Base-by-base conservation (phyloP, 2,329 filamentous ascomycete species). In the Xenoacremonium recifei region DNA sequence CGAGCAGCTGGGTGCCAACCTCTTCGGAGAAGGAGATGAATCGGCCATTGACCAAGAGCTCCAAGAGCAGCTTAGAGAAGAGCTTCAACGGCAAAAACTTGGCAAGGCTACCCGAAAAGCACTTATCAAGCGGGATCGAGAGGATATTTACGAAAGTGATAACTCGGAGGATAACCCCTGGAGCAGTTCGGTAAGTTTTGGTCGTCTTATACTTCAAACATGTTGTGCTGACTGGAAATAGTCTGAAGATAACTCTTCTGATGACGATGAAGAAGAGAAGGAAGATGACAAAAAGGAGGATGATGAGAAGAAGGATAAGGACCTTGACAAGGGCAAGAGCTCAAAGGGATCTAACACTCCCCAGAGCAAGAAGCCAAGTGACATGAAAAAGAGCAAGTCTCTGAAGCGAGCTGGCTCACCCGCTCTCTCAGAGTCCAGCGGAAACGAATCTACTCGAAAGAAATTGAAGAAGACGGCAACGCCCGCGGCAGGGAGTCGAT, bases 331-430 rank as follows among this genome's bases (percentile, higher is more conserved):
- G 66, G 70, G 69, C 21, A 76, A 78, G 54, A 63, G 65, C 12
- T 70, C 72, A 45, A 91, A 89, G 63, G 88, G 87, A 20, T 80
- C 78, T 27, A 87, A 66, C 11, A 76, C 76, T 3, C 71, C 76
- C 0, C 63, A 72, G 21, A 70, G 69, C 37, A 79, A 77, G 58
- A 69, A 69, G 41, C 57, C 65, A 10, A 62, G 64, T 18, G 52
- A 62, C 12, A 37, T 44, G 1, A 80, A 79, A 63, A 80, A 80
- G 60, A 65, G 66, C 55, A 83, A 81, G 58, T 76, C 74, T 21
- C 77, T 92, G 39, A 96, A 96, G 70, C 84, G 92, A 21, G 79
- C 88, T 21, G 89, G 90, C 15, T 96, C 90, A 13, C 89, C 91
- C 3, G 86, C 91, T 50, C 76, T 87, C 21, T 96, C 90, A 2